Conservation (phyloP, 192 early-diverging fungal genomes). For the Spinellus fusiger region DNA sequence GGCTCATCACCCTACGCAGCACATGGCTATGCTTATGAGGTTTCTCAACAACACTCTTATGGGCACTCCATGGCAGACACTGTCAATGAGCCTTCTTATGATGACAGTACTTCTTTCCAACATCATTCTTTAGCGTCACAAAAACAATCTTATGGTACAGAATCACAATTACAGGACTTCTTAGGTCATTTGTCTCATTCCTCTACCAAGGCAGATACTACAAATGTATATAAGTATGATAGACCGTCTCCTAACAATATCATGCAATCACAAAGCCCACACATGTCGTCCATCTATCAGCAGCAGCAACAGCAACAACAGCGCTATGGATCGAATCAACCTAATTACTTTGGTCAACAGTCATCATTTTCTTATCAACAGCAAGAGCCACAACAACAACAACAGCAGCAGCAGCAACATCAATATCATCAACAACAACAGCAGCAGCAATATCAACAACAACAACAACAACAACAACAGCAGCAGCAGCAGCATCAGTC, state of each 20-base stretch:
- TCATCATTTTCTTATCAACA: constrained; percentile 38
- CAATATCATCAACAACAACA: not conserved
- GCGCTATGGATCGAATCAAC: not conserved
- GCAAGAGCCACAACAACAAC: constrained; percentile 30
- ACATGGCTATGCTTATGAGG: not conserved
- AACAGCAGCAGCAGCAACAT: not conserved
- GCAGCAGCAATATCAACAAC: too few relatives aligned
- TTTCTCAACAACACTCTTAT: too few relatives aligned
- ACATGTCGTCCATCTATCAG: not conserved
- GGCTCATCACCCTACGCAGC: not conserved
- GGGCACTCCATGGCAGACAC: too few relatives aligned
- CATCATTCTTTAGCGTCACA: not conserved
- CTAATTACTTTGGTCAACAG: constrained; percentile 5
- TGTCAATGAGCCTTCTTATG: too few relatives aligned
- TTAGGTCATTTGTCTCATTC: not conserved
- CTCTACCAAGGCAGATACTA: not conserved
- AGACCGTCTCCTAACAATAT: not conserved
- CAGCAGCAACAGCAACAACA: constrained; percentile 22
- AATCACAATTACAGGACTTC: not conserved
- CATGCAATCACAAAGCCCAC: not conserved
- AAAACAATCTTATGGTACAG: not conserved
- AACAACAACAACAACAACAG: too few relatives aligned
- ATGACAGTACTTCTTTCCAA: not conserved
- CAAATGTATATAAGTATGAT: not conserved
- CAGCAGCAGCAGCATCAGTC: too few relatives aligned